phyloP scores from a whole-genome alignment of 345 rosid genomes.

The Euphorbia tirucalli region DNA sequence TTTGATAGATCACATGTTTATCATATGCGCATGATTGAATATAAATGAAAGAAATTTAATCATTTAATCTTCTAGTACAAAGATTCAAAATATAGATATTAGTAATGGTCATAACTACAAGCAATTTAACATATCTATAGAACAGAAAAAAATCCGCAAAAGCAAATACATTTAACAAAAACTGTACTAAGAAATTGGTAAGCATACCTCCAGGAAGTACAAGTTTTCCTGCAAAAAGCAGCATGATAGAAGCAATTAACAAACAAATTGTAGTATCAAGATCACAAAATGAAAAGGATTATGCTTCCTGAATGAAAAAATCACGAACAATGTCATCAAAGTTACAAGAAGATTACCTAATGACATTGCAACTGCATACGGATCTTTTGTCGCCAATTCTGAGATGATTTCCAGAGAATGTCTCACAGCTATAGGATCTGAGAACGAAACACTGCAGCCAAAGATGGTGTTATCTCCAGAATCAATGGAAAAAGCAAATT shows the following conservation, averaged over 20 bases:
- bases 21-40: not conserved
- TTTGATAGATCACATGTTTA: not conserved
- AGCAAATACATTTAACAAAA: not conserved
- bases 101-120: not conserved
- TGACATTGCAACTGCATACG: conserved; percentile 94
- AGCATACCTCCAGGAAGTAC: conserved; percentile 75
- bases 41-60: not conserved
- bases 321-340: not conserved
- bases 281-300: not conserved
- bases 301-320: not conserved
- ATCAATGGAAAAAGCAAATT: not conserved
- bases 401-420: conserved; percentile 88
- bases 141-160: not conserved
- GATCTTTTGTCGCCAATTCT: conserved; percentile 85
- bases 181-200: conserved; percentile 9
- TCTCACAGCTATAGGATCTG: conserved; percentile 99
- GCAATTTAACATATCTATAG: not conserved
- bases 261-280: conserved; percentile 1
- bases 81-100: not conserved
- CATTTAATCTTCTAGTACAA: not conserved
- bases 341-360: conserved; percentile 53
- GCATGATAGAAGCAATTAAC: conserved; percentile 20
- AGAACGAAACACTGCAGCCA: conserved; percentile 72
- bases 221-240: conserved; percentile 76
- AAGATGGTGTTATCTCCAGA: conserved; percentile 5